Evolutionary conservation across 2,329 filamentous ascomycete species (phyloP).

Genomic region (Aspergillus aculeatinus): DNA sequence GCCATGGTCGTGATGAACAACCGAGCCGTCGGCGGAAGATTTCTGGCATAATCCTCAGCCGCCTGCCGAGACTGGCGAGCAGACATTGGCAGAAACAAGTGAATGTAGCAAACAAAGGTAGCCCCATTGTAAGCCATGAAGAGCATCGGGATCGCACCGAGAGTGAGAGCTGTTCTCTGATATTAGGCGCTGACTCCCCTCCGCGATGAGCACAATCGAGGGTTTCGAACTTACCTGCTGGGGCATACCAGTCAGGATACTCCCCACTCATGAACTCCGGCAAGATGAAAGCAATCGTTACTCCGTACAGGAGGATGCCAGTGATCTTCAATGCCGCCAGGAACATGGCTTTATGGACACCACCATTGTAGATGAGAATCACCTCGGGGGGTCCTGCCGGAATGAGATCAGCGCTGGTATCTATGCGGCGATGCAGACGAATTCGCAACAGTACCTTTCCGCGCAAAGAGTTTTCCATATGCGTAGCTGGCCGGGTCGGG

Average conservation of each 20-base stretch:
- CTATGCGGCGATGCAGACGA: not conserved
- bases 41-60: slow-evolving; percentile 44
- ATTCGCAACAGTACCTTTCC: slow-evolving; percentile 26
- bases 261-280: slow-evolving; percentile 56
- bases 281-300: slow-evolving; percentile 64
- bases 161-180: slow-evolving; percentile 52
- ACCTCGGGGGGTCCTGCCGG: slow-evolving; percentile 38
- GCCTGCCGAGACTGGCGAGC: slow-evolving; percentile 60
- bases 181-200: slow-evolving; percentile 6
- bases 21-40: slow-evolving; percentile 44
- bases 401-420: slow-evolving; percentile 5
- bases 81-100: slow-evolving; percentile 65
- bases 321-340: slow-evolving; percentile 70
- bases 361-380: slow-evolving; percentile 73
- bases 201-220: not conserved
- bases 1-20: slow-evolving; percentile 49
- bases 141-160: slow-evolving; percentile 63
- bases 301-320: slow-evolving; percentile 66
- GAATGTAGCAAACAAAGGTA: slow-evolving; percentile 71
- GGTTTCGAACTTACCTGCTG: slow-evolving; percentile 38
- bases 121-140: slow-evolving; percentile 64
- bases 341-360: slow-evolving; percentile 65
- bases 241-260: slow-evolving; percentile 41
- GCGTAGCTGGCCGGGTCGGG: slow-evolving; percentile 17
- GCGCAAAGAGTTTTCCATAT: slow-evolving; percentile 26